phyloP scores from a whole-genome alignment of 352 stramenopile genomes.

The Phytophthora melonis region DNA sequence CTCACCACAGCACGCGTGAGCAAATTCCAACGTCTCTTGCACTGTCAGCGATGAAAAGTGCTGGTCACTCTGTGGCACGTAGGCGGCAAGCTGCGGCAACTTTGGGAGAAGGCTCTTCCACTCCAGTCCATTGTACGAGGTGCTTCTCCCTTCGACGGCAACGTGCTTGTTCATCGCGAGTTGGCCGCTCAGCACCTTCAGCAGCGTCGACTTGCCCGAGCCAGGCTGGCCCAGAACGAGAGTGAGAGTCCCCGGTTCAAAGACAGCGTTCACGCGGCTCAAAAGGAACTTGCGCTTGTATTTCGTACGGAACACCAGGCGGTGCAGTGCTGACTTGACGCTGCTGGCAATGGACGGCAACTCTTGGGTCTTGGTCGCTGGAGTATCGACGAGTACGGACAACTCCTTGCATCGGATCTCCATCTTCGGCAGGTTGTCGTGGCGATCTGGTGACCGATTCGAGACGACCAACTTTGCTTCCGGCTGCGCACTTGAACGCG shows the following conservation, averaged over 20 bases:
- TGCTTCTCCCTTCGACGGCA: conserved; percentile 21
- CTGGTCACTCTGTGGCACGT: conserved; percentile 60
- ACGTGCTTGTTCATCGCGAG: conserved; percentile 46
- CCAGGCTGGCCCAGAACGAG: conserved; percentile 22
- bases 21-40: conserved; percentile 83
- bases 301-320: not conserved
- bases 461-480: not conserved
- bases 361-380: conserved; percentile 7
- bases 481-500: not conserved
- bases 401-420: conserved; percentile 46
- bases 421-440: conserved; percentile 17
- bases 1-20: conserved; percentile 44
- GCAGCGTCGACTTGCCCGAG: conserved; percentile 40
- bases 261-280: conserved; percentile 35
- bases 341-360: conserved; percentile 39
- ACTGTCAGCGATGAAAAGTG: conserved; percentile 91
- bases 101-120: conserved; percentile 27
- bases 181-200: conserved; percentile 50
- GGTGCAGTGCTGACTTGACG: conserved; percentile 22
- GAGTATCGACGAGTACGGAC: conserved; percentile 26
- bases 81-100: conserved; percentile 47
- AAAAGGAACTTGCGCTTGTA: conserved; percentile 5
- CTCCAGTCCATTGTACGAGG: conserved; percentile 44
- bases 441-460: not conserved
- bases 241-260: conserved; percentile 38